phyloP scores from a whole-genome alignment of 2,329 filamentous ascomycete species.

The Xylaria hypoxylon region DNA sequence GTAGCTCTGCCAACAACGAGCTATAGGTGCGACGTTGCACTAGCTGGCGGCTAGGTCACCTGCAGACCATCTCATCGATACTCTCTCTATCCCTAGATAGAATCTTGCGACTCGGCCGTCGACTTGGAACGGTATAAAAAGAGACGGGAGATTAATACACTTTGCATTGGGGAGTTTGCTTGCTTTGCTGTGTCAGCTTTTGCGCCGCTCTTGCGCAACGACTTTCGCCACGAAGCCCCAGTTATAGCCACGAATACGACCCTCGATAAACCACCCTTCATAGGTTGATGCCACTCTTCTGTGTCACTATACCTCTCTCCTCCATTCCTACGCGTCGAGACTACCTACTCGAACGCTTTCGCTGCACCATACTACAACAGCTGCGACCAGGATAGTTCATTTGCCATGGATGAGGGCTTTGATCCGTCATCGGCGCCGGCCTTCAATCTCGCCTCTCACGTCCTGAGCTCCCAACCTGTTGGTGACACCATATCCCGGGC shows the following conservation, averaged over 20 bases:
- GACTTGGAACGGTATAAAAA: conserved; percentile 5
- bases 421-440: conserved; percentile 54
- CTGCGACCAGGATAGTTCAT: conserved; percentile 2
- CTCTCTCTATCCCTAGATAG: background rate
- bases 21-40: conserved; percentile 33
- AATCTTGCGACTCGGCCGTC: conserved; percentile 12
- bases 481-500: conserved; percentile 83
- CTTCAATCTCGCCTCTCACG: conserved; percentile 54
- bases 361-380: conserved; percentile 10
- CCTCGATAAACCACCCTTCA: conserved; percentile 7
- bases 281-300: conserved; percentile 31
- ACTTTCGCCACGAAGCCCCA: conserved; percentile 28
- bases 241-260: conserved; percentile 26
- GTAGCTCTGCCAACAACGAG: conserved; percentile 23
- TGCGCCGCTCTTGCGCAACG: conserved; percentile 19
- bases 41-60: conserved; percentile 17
- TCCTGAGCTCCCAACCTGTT: conserved; percentile 56
- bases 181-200: conserved; percentile 18
- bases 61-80: conserved; percentile 23
- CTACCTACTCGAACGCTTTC: conserved; percentile 16
- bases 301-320: conserved; percentile 20
- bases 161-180: background rate
- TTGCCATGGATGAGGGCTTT: conserved; percentile 54
- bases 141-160: background rate
- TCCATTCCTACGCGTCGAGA: conserved; percentile 20